These are phyloP conservation scores for Ophiosphaerella korrae DNA, from an alignment of 2,329 filamentous ascomycete genomes.

Conservation along the genomic window DNA sequence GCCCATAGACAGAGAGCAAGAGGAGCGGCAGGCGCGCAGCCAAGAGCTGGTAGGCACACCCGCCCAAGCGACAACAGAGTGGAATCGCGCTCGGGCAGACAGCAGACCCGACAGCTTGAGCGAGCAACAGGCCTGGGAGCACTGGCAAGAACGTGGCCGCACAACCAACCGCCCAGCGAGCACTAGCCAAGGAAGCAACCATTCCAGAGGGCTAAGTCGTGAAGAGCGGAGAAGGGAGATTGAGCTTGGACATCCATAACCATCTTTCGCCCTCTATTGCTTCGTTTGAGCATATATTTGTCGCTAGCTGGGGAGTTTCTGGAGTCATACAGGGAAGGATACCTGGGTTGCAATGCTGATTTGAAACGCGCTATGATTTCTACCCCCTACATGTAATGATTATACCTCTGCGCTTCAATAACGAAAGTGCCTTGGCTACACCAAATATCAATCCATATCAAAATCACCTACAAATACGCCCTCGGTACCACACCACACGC, in stretches of 20 bases:
- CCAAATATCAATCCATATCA: no score
- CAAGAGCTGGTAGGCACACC: slow-evolving; percentile 42
- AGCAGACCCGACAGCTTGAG: slow-evolving; percentile 36
- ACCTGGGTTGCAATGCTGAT: background rate
- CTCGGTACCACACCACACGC: no score
- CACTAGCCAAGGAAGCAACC: slow-evolving; percentile 29
- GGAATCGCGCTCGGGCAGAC: slow-evolving; percentile 27
- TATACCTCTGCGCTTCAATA: slow-evolving; percentile 14
- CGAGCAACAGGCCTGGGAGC: slow-evolving; percentile 36
- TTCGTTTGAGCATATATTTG: background rate
- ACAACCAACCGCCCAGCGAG: slow-evolving; percentile 32
- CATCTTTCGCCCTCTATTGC: background rate
- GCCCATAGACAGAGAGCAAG: slow-evolving; percentile 40
- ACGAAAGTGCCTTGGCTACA: background rate
- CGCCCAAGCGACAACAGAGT: slow-evolving; percentile 23
- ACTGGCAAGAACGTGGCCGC: slow-evolving; percentile 38
- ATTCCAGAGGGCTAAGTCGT: slow-evolving; percentile 44
- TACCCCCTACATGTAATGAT: background rate
- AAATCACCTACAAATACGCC: no score
- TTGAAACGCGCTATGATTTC: slow-evolving; percentile 1
- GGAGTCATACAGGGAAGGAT: no score
- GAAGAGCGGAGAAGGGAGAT: slow-evolving; percentile 50
- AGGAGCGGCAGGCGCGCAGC: slow-evolving; percentile 29
- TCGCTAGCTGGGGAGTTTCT: background rate
- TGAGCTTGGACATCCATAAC: slow-evolving; percentile 40